phyloP scores from a whole-genome alignment of 371 early-diverging fungal genomes.

The Mortierella sp. region DNA sequence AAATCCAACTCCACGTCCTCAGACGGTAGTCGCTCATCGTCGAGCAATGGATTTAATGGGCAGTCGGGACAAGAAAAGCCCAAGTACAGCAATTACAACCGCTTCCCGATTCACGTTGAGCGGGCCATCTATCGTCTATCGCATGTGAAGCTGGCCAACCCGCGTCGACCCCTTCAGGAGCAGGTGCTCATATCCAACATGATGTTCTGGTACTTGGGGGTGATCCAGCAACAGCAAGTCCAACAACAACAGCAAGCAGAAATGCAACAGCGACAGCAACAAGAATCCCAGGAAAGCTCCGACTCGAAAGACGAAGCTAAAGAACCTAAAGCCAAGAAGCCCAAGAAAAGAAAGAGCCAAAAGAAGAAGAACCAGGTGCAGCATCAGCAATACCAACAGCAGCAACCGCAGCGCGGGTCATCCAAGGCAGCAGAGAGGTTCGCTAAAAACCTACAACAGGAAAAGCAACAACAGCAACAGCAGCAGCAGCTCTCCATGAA shows the following conservation, averaged over 20 bases:
- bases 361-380: constrained; percentile 51
- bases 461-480: constrained; percentile 30
- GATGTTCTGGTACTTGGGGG: constrained; percentile 92
- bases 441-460: constrained; percentile 33
- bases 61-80: constrained; percentile 45
- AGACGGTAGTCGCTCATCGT: not conserved
- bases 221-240: constrained; percentile 55
- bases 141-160: constrained; percentile 91
- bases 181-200: constrained; percentile 95
- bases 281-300: constrained; percentile 4
- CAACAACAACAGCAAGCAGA: constrained; percentile 39
- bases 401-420: constrained; percentile 30
- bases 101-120: constrained; percentile 87
- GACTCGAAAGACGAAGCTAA: constrained; percentile 26
- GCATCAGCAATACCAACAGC: no score
- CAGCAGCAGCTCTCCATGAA: constrained; percentile 23
- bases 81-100: constrained; percentile 70
- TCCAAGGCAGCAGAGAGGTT: constrained; percentile 19
- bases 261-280: constrained; percentile 27
- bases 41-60: constrained; percentile 12
- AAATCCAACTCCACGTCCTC: constrained; percentile 15
- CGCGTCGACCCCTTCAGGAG: constrained; percentile 86
- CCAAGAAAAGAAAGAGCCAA: constrained; percentile 55
- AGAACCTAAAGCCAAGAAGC: constrained; percentile 48
- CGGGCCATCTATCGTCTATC: constrained; percentile 91